These are phyloP conservation scores for Hypoxylon trugodes DNA, from an alignment of 495 filamentous ascomycete genomes.

Conservation along the genomic window DNA sequence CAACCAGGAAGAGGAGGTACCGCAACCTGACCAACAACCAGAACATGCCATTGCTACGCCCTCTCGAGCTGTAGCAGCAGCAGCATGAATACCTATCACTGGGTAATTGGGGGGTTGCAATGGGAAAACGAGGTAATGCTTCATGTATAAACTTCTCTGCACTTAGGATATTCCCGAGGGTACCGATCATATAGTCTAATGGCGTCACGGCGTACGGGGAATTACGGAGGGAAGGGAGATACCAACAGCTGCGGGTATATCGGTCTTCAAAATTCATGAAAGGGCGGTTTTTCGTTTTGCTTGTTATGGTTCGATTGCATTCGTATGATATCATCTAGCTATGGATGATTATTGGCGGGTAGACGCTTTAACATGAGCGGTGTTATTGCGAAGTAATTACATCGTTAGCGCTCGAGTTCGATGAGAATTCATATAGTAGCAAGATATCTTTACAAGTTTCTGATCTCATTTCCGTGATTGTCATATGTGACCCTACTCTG, in stretches of 20 bases:
- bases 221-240: conserved; percentile 37
- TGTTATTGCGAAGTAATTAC: conserved; percentile 15
- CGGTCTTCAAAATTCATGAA: conserved; percentile 41
- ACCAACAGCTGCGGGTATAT: conserved; percentile 45
- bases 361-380: conserved; percentile 5
- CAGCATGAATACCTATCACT: conserved; percentile 33
- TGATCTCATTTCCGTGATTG: no score
- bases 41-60: conserved; percentile 45
- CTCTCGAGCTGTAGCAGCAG: conserved; percentile 46
- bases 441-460: no score
- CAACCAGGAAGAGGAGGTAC: conserved; percentile 48
- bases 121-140: conserved; percentile 36
- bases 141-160: conserved; percentile 47
- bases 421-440: conserved; percentile 15
- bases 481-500: no score
- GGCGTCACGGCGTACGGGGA: conserved; percentile 42
- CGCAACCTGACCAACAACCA: conserved; percentile 43
- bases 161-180: conserved; percentile 40
- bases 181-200: conserved; percentile 36
- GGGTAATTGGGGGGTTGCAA: conserved; percentile 16
- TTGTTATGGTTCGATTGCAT: conserved; percentile 21
- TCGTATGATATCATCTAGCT: conserved; percentile 16
- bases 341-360: conserved; percentile 6
- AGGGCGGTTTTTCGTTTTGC: conserved; percentile 12
- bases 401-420: conserved; percentile 8